A percentile compares a stretch with the other conserved stretches of the same genome.
phyloP scores from a whole-genome alignment of 768 basidiomycete species.

The Phylloporus arenicola region DNA sequence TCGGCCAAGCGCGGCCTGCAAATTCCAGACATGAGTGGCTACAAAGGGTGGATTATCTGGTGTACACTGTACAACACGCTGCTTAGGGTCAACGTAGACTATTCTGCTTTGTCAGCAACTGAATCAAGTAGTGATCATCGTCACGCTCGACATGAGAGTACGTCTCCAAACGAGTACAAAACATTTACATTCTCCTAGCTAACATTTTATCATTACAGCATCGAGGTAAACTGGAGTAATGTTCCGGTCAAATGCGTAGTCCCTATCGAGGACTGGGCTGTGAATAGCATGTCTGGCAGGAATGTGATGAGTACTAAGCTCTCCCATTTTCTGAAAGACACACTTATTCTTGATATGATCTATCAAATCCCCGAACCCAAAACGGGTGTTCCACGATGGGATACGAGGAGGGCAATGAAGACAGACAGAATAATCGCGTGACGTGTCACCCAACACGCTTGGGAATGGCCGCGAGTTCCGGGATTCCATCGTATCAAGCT shows the following conservation, averaged over 20 bases:
- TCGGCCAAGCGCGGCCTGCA: slow-evolving; percentile 90
- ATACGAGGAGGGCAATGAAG: slow-evolving; percentile 24
- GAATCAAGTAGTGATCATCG: no score
- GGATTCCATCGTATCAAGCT: neutral
- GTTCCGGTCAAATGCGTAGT: slow-evolving; percentile 18
- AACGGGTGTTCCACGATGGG: slow-evolving; percentile 24
- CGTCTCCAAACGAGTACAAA: neutral
- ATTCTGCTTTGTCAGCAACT: slow-evolving; percentile 19
- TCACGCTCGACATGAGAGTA: neutral
- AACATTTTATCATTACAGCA: slow-evolving; percentile 2
- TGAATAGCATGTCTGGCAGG: slow-evolving; percentile 15
- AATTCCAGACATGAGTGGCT: slow-evolving; percentile 72
- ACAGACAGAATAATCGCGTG: slow-evolving; percentile 19
- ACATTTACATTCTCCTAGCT: neutral
- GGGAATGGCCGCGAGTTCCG: neutral
- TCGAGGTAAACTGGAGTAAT: slow-evolving; percentile 16
- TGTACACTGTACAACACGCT: neutral
- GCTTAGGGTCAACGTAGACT: neutral
- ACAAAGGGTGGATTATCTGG: slow-evolving; percentile 1
- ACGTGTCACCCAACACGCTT: neutral
- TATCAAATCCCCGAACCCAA: slow-evolving; percentile 12
- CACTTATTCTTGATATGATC: slow-evolving; percentile 18
- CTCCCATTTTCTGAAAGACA: slow-evolving; percentile 4
- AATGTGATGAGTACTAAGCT: neutral
- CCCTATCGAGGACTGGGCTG: slow-evolving; percentile 11